These are phyloP conservation scores for Diaporthe sp. DNA, from an alignment of 2,329 filamentous ascomycete genomes.

Conservation along the genomic window DNA sequence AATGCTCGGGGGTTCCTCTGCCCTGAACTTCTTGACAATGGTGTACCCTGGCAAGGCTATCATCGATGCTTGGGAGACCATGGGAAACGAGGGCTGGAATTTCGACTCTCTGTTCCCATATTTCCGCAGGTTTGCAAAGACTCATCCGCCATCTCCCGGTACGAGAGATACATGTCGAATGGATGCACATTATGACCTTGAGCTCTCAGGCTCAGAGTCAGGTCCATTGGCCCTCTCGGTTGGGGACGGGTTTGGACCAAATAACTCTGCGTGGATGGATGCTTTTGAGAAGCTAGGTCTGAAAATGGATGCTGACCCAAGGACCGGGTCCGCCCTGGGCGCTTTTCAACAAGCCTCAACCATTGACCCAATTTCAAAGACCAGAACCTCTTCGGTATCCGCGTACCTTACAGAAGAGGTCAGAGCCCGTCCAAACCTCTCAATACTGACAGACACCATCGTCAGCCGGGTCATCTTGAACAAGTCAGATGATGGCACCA, in stretches of 20 bases:
- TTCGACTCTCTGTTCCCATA: conserved; percentile 48
- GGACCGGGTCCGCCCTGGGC: conserved; percentile 26
- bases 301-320: conserved; percentile 22
- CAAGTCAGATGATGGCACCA: neutral
- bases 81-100: conserved; percentile 46
- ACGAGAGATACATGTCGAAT: neutral
- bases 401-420: conserved; percentile 38
- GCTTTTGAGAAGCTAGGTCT: conserved; percentile 46
- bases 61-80: conserved; percentile 45
- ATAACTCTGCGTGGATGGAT: conserved; percentile 53
- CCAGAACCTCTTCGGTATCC: conserved; percentile 33
- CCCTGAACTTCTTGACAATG: conserved; percentile 46
- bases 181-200: neutral
- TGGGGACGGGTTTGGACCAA: conserved; percentile 48
- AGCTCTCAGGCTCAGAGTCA: conserved; percentile 43
- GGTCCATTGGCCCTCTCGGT: conserved; percentile 53
- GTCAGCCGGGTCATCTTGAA: conserved; percentile 43
- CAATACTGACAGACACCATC: conserved; percentile 41
- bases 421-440: conserved; percentile 34
- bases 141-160: conserved; percentile 39
- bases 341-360: conserved; percentile 32
- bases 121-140: conserved; percentile 49
- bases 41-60: conserved; percentile 43
- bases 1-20: conserved; percentile 49
- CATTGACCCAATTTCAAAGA: conserved; percentile 36